Conservation (phyloP, 75 land plant species). For the Sequoia sempervirens region DNA sequence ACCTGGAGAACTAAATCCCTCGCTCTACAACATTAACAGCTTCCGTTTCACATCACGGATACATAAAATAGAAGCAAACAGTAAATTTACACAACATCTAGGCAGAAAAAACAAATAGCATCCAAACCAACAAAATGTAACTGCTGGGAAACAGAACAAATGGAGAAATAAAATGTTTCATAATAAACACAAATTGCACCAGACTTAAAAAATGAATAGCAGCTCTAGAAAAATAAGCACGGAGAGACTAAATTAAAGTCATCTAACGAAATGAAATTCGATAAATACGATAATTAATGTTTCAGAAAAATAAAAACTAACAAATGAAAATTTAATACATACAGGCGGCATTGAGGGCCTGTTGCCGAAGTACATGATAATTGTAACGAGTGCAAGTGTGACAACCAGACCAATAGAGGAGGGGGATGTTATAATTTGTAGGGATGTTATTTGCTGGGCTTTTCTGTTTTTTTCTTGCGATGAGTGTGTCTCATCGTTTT, state of each 20-base stretch:
- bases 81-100: neutral
- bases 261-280: too few species aligned
- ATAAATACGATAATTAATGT: neutral
- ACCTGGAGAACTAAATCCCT: too few species aligned
- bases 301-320: neutral
- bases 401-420: neutral
- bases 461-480: neutral
- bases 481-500: neutral
- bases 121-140: too few species aligned
- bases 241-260: too few species aligned
- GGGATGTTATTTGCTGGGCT: neutral
- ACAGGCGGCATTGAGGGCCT: slow-evolving; percentile 8
- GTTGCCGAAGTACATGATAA: slow-evolving; percentile 4
- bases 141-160: too few species aligned
- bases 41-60: too few species aligned
- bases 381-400: neutral
- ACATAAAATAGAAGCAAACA: neutral
- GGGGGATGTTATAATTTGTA: slow-evolving; percentile 7
- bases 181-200: neutral
- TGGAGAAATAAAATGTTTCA: neutral
- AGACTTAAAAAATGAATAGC: neutral
- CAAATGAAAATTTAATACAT: neutral
- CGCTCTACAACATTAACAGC: too few species aligned
- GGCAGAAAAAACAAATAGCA: neutral
- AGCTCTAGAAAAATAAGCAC: neutral